These are phyloP conservation scores for Monosporascus sp. DNA, from an alignment of 2,329 filamentous ascomycete species.

Conservation along the genomic window DNA sequence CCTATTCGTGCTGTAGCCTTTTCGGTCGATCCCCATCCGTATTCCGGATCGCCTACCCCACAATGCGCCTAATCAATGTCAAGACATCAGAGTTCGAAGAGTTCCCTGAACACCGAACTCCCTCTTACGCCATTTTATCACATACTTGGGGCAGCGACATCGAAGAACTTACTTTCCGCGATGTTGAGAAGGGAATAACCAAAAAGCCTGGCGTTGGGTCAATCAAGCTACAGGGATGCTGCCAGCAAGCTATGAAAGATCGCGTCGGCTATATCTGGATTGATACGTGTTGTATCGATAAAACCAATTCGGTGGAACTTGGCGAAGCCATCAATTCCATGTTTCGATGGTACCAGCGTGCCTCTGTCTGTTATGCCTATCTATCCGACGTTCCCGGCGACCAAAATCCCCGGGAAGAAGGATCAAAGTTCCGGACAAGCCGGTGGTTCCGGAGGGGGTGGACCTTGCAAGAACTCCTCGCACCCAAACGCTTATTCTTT, in stretches of 20 bases:
- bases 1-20: no score
- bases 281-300: neutral
- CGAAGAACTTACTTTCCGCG: no score
- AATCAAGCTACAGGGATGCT: neutral
- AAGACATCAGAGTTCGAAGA: neutral
- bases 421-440: neutral
- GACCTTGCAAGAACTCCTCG: neutral
- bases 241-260: neutral
- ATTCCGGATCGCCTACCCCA: no score
- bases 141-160: neutral
- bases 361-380: neutral
- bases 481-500: neutral
- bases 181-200: no score
- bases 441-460: neutral
- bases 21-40: no score
- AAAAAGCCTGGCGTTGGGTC: no score
- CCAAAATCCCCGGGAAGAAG: neutral
- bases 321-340: neutral
- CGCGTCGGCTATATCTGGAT: neutral
- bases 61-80: neutral
- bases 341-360: neutral
- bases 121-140: neutral
- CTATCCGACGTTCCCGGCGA: neutral
- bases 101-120: neutral
- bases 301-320: neutral